These are phyloP conservation scores for Penicillium bialowiezense DNA, from an alignment of 495 filamentous ascomycete genomes.

Conservation along the genomic window DNA sequence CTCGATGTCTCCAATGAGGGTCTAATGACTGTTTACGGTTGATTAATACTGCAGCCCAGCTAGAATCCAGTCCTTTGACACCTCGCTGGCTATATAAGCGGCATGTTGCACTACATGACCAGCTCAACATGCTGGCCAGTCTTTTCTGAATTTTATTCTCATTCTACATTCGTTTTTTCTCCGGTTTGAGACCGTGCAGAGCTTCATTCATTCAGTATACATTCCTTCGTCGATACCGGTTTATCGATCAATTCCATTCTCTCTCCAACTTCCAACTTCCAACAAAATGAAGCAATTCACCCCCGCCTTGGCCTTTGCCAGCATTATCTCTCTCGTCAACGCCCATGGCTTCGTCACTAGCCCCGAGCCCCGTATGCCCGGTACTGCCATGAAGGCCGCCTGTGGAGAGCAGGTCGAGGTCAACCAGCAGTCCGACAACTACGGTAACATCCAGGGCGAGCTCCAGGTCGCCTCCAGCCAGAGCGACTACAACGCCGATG, in stretches of 20 bases:
- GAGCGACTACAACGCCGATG: constrained; percentile 53
- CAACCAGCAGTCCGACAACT: constrained; percentile 61
- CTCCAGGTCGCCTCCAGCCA: constrained; percentile 55
- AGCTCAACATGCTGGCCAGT: constrained; percentile 15
- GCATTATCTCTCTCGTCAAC: constrained; percentile 50
- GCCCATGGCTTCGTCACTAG: constrained; percentile 62
- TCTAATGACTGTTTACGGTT: constrained; percentile 16
- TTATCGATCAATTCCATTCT: constrained; percentile 30
- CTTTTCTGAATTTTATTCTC: constrained; percentile 14
- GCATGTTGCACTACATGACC: background rate
- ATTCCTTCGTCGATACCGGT: constrained; percentile 29
- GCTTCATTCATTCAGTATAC: constrained; percentile 21
- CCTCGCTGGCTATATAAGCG: constrained; percentile 10
- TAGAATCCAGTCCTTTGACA: background rate
- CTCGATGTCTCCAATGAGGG: background rate
- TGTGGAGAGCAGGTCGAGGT: constrained; percentile 62
- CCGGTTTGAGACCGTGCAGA: constrained; percentile 38
- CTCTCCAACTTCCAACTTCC: constrained; percentile 10
- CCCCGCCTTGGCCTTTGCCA: constrained; percentile 38
- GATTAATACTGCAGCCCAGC: constrained; percentile 8
- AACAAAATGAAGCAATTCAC: constrained; percentile 37
- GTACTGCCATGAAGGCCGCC: constrained; percentile 53
- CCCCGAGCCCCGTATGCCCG: constrained; percentile 58
- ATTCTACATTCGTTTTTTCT: constrained; percentile 26
- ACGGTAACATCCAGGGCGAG: constrained; percentile 65